Evolutionary conservation across 1,139 yeast genomes (phyloP), one percentile per base, ranked within the genome.

Genomic region (Yamadazyma atmosphaerica): DNA sequence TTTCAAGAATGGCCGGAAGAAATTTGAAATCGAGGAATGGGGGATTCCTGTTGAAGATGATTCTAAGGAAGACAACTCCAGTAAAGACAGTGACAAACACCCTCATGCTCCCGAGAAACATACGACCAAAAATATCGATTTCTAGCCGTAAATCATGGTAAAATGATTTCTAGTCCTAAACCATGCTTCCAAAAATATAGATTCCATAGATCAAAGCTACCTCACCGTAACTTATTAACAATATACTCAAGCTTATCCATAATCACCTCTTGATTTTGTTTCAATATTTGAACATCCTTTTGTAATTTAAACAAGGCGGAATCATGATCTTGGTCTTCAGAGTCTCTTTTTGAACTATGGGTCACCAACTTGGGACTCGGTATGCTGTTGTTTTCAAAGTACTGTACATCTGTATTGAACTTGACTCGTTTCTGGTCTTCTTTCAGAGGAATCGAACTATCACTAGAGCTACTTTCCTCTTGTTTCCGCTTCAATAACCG

Each of bases 1-100:
- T 3, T 92, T 90, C 63, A 82, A 84, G 54, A 88, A 88, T 45
- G 92, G 96, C 11, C 74, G 86, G 45, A 81, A 82, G 61, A 81
- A 77, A 54, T 88, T 92, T 56, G 95, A 86, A 53, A 84, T 90
- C 42, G 90, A 86, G 47, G 87, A 82, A 54, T 90, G 96, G 95
- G 87, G 95, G 17, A 92, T 92, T 34, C 98, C 98, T 0, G 95
- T 92, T 2, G 97, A 87, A 43, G 89, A 82, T 40, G 81, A 75
- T 26, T 88, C 81, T 38, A 79, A 74, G 26, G 83, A 74, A 13
- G 74, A 67, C 24, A 76, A 67, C 18, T 28, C 34, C 8, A 16
- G 10, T 31, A 16, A 8, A 10, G 13, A 28, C 16, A 11, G 21
- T 12, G 12, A 16, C n/a, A 28, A 28, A 28, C 15, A 16, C n/a